Base-by-base conservation (phyloP, 257 asterid genomes). In the Nicotiana knightiana region DNA sequence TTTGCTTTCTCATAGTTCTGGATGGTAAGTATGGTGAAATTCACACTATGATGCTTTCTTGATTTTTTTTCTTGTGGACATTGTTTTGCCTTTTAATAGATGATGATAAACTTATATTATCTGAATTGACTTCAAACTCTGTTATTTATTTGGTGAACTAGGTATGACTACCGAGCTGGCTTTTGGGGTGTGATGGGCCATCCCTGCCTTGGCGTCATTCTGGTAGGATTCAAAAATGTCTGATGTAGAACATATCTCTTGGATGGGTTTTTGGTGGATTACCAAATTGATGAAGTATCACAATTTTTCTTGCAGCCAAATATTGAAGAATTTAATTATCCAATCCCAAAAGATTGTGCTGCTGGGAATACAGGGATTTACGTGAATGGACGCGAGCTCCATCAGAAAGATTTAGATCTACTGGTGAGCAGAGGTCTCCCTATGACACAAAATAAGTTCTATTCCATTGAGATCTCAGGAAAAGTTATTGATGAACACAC, bases 161-260 rank as follows among this genome's bases (percentile, higher is more conserved):
- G 99, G 99, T 96, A 93, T 59, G 99, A 96, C 81, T 76, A 81
- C 78, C 88, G 87, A 77, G 99, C 98, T 39, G 99, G 99, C 80
- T 96, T 96, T 89, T 96, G 99, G 99, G 99, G 99, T 61, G 97
- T 91, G 89, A 91, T 96, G 91, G 98, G 98, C 77, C 90, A 90
- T 87, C 95, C 95, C 66, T 96, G 99, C 85, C 88, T 91, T 28
- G 99, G 99, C 71, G 92, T 96, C 81, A 84, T 93, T 84, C 88
- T 89, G 94, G 99, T 96, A 87, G 85, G 97, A 83, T 86, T 81
- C 77, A 43, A 59, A 61, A 79, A 64, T 76, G 26, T 81, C 80
- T 51, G 43, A 78, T 76, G 46, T 48, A 33, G 13, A 21, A 77
- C 33, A n/a, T 48, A 9, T 77, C 62, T 55, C 64, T 32, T 75